A percentile compares a stretch with the other conserved stretches of the same genome.
Evolutionary conservation across 139 green algal genomes (phyloP).

Genomic region (Trebouxia sp.): DNA sequence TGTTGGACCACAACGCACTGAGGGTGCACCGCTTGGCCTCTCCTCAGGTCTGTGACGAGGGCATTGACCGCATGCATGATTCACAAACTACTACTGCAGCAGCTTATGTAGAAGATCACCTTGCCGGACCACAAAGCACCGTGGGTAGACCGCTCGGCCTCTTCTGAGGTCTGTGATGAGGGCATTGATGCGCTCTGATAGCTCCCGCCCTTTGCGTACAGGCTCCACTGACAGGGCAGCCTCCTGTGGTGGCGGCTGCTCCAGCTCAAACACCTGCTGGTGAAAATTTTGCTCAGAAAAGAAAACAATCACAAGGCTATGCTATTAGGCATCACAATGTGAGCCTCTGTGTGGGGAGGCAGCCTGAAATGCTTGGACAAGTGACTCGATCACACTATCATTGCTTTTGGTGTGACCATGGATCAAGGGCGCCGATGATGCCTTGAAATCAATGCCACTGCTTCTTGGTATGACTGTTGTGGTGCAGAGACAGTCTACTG

Average conservation of each 20-base stretch:
- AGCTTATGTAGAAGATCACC: background rate
- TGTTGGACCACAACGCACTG: background rate
- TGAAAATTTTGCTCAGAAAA: background rate
- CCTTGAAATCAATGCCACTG: no score
- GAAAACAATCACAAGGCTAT: background rate
- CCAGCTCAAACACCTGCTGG: slow-evolving; percentile 45
- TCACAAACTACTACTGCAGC: background rate
- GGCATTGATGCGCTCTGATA: slow-evolving; percentile 61
- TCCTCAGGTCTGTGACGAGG: background rate
- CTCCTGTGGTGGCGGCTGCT: slow-evolving; percentile 30
- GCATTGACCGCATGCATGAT: background rate
- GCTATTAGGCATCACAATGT: no score
- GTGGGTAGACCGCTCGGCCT: slow-evolving; percentile 20
- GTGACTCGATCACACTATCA: background rate
- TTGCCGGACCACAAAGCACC: slow-evolving; percentile 42
- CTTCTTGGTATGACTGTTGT: no score
- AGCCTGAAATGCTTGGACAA: background rate
- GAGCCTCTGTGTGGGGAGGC: background rate
- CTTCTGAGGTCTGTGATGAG: slow-evolving; percentile 65
- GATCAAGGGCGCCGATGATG: background rate
- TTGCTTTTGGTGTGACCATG: background rate
- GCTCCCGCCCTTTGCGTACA: slow-evolving; percentile 40
- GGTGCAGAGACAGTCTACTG: no score
- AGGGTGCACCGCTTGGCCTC: no score
- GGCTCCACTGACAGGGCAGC: slow-evolving; percentile 65